A percentile compares a stretch with the other conserved stretches of the same genome.
phyloP scores from a whole-genome alignment of 768 basidiomycete genomes.

The Trametes maxima region DNA sequence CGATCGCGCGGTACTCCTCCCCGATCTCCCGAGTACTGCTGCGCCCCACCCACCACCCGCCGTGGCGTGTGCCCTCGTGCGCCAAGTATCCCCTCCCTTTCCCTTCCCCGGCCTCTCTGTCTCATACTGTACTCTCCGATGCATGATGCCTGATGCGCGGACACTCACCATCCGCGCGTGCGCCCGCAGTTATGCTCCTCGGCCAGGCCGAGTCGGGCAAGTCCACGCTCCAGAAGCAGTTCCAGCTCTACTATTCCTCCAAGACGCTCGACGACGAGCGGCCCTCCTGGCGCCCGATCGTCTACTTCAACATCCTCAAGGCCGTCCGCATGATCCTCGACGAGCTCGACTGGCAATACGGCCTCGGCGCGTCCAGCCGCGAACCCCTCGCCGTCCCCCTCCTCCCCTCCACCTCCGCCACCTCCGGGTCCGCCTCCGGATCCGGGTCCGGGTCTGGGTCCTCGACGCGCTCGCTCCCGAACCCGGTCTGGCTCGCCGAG shows the following conservation, averaged over 20 bases:
- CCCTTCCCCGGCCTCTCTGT: too few species aligned
- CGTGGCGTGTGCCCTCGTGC: too few species aligned
- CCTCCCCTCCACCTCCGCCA: slow-evolving; percentile 22
- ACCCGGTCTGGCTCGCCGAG: slow-evolving; percentile 43
- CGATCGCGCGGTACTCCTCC: neutral
- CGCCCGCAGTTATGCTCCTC: slow-evolving; percentile 33
- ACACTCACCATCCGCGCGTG: too few species aligned
- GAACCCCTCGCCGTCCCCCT: slow-evolving; percentile 13
- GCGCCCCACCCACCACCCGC: too few species aligned
- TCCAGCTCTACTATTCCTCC: slow-evolving; percentile 77
- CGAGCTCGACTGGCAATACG: slow-evolving; percentile 64
- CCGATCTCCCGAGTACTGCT: neutral
- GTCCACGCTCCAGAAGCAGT: slow-evolving; percentile 84
- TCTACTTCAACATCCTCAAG: slow-evolving; percentile 60
- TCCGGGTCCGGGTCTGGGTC: slow-evolving; percentile 26
- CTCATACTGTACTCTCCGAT: too few species aligned
- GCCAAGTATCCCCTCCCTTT: too few species aligned
- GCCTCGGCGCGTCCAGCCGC: slow-evolving; percentile 30
- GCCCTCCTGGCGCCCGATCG: slow-evolving; percentile 46
- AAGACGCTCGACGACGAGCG: slow-evolving; percentile 42
- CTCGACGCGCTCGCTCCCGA: slow-evolving; percentile 23
- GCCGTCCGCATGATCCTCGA: slow-evolving; percentile 75
- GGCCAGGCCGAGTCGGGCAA: slow-evolving; percentile 56
- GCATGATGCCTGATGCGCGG: too few species aligned
- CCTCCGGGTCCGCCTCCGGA: slow-evolving; percentile 21